These are phyloP conservation scores for Podila verticillata DNA, from an alignment of 192 early-diverging fungal genomes.

Conservation along the genomic window DNA sequence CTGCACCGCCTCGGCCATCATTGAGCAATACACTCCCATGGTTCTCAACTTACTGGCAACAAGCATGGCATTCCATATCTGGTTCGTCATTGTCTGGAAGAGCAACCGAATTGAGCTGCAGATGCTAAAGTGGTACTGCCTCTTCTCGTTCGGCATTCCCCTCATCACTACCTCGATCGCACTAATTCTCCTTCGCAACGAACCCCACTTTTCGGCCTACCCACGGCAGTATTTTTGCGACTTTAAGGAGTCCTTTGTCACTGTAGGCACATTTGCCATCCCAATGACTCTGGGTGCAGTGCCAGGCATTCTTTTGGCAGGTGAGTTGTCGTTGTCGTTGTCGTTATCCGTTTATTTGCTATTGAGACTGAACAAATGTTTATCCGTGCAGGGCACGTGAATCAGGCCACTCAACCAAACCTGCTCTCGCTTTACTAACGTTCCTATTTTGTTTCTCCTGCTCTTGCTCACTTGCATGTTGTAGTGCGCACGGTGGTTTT, in stretches of 20 bases:
- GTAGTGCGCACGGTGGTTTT: conserved; percentile 2
- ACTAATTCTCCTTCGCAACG: conserved; percentile 18
- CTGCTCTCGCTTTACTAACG: not conserved
- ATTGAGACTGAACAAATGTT: too few species aligned
- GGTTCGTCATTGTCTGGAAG: conserved; percentile 22
- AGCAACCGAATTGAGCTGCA: conserved; percentile 12
- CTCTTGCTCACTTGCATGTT: not conserved
- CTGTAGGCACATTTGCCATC: conserved; percentile 12
- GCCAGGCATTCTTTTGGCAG: conserved; percentile 10
- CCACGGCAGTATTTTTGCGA: conserved; percentile 32
- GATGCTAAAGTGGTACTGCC: conserved; percentile 34
- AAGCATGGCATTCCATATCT: conserved; percentile 38
- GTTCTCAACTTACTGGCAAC: conserved; percentile 10
- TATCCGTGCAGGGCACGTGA: not conserved
- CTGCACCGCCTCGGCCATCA: conserved; percentile 14
- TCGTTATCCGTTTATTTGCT: not conserved
- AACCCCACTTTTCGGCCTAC: conserved; percentile 12
- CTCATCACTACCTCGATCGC: conserved; percentile 8
- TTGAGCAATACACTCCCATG: conserved; percentile 25
- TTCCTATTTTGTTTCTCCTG: not conserved
- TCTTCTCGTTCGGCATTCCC: conserved; percentile 19
- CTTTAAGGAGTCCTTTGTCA: conserved; percentile 11
- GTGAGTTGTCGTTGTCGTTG: conserved; percentile 1
- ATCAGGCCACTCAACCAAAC: too few species aligned
- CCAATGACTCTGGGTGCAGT: conserved; percentile 17